Percentiles rank a stretch among this genome's conserved stretches.
phyloP scores from a whole-genome alignment of 352 stramenopile species.

The Globisporangium iwayamae region DNA sequence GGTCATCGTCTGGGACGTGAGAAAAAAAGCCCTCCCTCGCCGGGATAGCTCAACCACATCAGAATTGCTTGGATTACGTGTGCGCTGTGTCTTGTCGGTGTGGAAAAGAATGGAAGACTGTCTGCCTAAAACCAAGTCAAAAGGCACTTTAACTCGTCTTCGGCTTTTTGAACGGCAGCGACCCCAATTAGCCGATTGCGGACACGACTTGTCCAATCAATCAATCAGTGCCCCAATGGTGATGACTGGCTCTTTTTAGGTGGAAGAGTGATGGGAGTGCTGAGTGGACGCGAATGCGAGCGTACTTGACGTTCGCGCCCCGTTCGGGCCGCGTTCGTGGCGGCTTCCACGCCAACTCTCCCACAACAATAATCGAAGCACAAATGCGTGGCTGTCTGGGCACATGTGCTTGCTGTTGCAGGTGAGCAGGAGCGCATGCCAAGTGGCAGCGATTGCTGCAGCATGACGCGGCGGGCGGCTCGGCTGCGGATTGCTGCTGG shows the following conservation, averaged over 20 bases:
- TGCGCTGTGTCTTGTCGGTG: not conserved
- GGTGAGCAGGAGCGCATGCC: no score
- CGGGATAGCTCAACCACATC: not conserved
- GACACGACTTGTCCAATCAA: not conserved
- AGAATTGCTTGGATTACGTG: not conserved
- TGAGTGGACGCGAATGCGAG: not conserved
- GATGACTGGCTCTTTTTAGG: constrained; percentile 8
- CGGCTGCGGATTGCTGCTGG: no score
- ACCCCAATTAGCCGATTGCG: not conserved
- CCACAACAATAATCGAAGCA: not conserved
- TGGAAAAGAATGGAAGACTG: not conserved
- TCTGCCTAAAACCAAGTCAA: not conserved
- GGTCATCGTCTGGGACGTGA: not conserved
- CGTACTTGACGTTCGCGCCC: constrained; percentile 1
- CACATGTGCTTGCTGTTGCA: no score
- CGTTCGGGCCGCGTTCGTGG: constrained; percentile 5
- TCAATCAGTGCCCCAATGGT: not conserved
- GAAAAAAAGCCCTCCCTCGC: constrained; percentile 6
- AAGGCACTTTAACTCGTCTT: not conserved
- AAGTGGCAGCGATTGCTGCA: not conserved
- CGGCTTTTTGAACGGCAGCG: not conserved
- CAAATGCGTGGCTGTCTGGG: not conserved
- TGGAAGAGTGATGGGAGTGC: constrained; percentile 1
- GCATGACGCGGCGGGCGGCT: no score
- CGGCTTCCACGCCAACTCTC: constrained; percentile 5